Conservation (phyloP, 495 filamentous ascomycete genomes). For the Talaromyces nanjingensis region DNA sequence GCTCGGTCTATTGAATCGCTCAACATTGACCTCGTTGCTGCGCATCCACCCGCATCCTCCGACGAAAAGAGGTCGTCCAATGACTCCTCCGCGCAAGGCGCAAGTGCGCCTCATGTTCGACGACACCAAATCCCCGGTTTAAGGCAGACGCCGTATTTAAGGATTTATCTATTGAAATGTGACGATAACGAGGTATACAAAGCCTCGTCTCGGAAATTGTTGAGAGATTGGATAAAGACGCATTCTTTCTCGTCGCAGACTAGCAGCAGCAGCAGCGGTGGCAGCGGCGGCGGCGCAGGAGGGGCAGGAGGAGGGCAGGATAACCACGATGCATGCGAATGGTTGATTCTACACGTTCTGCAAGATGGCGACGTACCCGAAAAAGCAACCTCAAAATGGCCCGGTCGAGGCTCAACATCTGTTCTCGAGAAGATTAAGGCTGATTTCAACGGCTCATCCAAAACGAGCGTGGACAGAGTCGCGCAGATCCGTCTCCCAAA, state of each 20-base stretch:
- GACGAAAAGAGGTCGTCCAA: conserved; percentile 28
- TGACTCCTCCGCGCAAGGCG: conserved; percentile 18
- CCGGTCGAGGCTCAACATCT: conserved; percentile 64
- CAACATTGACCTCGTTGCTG: conserved; percentile 76
- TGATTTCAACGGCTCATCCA: conserved; percentile 86
- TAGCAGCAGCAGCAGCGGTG: conserved; percentile 18
- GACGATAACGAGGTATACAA: conserved; percentile 96
- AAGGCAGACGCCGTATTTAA: conserved; percentile 89
- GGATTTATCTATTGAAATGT: conserved; percentile 80
- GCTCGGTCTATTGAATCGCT: conserved; percentile 87
- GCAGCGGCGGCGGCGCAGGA: conserved; percentile 21
- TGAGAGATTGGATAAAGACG: conserved; percentile 86
- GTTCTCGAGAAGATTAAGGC: conserved; percentile 84
- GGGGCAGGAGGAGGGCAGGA: conserved; percentile 48
- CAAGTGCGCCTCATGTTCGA: conserved; percentile 47
- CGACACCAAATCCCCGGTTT: conserved; percentile 94
- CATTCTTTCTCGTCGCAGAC: conserved; percentile 50
- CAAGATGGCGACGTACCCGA: conserved; percentile 54
- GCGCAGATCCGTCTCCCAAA: conserved; percentile 73
- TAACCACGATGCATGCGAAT: conserved; percentile 93
- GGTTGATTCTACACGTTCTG: conserved; percentile 89
- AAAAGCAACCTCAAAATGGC: conserved; percentile 69
- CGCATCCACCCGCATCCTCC: conserved; percentile 18
- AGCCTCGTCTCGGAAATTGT: conserved; percentile 59
- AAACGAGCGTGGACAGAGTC: conserved; percentile 69